Base-by-base conservation (phyloP, 352 stramenopile species). In the Thalassiosira exigua region DNA sequence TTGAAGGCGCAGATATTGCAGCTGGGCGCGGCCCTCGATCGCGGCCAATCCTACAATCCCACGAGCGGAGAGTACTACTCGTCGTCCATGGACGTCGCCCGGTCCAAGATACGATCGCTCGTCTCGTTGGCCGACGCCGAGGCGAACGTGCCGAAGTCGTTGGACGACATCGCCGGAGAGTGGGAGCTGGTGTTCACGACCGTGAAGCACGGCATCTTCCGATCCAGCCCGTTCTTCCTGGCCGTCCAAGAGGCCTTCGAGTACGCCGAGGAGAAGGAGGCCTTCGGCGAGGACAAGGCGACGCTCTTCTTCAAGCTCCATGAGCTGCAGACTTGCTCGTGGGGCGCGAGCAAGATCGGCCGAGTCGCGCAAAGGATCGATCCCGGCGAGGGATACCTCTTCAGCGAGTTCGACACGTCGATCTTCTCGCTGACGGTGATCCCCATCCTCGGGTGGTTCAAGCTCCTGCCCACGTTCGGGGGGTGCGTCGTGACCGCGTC, bases 281-380 rank as follows among this genome's bases (percentile, higher is more conserved):
- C 81, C 36, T 88, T 88, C 41, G 81, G 81, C 7, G 62, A 87
- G 33, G 81, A 90, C 39, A 95, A 94, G 61, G 87, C 91, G 12
- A 87, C 89, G 12, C 56, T 95, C n/a, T 96, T 96, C 85, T 96
- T 96, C 71, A 93, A 93, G 73, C 74, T 96, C 7, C 92, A 96
- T 79, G 90, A 96, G 75, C 58, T 96, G 2, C 92, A 96, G 82
- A 96, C 92, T 1, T 94, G 90, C 57, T 91, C 77, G 0, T 96
- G 90, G 90, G 92, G 92, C 41, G 82, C 86, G 4, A 92, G 78
- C 44, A 94, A 93, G 65, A 91, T 95, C 61, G 91, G 91, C 41
- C 81, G 91, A 30, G 87, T 95, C 22, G 90, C 88, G 12, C 91
- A 95, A 79, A 75, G 79, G n/a, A 92, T 92, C 72, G 75, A 92